Evolutionary conservation across 2,329 filamentous ascomycete species (phyloP), one percentile per base, ranked within the genome.

Genomic region (Ceratocystis ficicola): DNA sequence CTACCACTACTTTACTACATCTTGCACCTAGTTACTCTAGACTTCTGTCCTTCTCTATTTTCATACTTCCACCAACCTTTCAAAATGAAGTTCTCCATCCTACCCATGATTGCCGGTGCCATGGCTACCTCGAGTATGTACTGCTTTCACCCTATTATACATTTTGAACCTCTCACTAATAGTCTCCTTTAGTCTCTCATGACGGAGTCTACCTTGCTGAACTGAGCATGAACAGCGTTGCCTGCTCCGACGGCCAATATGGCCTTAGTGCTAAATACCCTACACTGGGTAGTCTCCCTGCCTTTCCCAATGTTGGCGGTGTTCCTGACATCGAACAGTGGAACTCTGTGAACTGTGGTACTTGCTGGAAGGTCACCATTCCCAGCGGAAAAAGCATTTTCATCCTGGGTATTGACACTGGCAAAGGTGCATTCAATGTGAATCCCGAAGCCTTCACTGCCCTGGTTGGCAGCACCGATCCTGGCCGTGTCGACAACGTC

Each of bases 221-320:
- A 68, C 81, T 84, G 67, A 78, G 81, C 57, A 73, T 92, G 65
- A 78, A 75, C 44, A 73, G 72, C 4, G 80, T 90, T 57, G 73
- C 85, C 68, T 90, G 87, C 81, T 87, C 83, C 41, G 83, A 89
- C 72, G 87, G 87, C 65, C 60, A 69, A 68, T 86, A 89, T 75
- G 87, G 87, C 67, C 79, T 90, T 68, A 82, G 83, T 69, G 84
- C 81, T 70, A 80, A 78, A 71, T 88, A 82, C 82, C 72, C 75
- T 64, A 83, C 75, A 0, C 81, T 84, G 74, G 78, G 78, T 64
- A 71, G 78, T 36, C 73, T 84, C 69, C 76, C 78, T 17, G 69
- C 70, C 44, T 85, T 82, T 75, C 79, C 81, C 44, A 76, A 79
- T 73, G 79, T 86, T 68, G 84, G 81, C 44, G 84, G 81, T 41